Conservation (phyloP, 2,329 filamentous ascomycete species). For the Scedosporium dehoogii region DNA sequence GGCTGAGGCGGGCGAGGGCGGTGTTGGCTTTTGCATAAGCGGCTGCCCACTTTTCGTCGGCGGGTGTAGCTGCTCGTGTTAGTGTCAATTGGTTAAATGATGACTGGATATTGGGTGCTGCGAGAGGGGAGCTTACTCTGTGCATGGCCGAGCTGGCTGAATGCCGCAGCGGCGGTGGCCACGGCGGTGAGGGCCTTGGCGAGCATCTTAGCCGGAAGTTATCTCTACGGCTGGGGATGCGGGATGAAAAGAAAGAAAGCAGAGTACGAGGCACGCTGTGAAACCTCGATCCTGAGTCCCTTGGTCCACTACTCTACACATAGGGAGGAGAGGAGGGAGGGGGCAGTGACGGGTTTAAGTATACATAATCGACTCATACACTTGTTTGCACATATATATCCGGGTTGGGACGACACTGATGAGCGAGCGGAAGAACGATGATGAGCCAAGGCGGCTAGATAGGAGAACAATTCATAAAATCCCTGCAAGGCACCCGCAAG, state of each 20-base stretch:
- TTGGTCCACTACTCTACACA: neutral
- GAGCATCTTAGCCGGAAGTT: neutral
- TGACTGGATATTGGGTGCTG: neutral
- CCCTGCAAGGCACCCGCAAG: neutral
- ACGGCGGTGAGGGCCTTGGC: slow-evolving; percentile 4
- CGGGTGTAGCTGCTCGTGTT: neutral
- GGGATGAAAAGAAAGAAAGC: neutral
- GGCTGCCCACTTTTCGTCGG: slow-evolving; percentile 42
- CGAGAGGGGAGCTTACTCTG: neutral
- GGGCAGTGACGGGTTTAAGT: neutral
- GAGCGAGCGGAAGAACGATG: neutral
- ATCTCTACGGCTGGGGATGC: neutral
- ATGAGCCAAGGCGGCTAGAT: slow-evolving; percentile 1
- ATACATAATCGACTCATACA: neutral
- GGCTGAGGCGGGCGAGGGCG: slow-evolving; percentile 58
- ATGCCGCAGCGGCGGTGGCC: neutral
- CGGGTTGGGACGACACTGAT: neutral
- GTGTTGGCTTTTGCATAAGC: slow-evolving; percentile 61
- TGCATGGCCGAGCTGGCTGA: slow-evolving; percentile 2
- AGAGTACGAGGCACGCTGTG: neutral
- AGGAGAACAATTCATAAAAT: neutral
- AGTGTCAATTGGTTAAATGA: neutral
- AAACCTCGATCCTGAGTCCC: neutral
- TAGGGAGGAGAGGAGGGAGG: neutral
- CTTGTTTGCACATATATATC: neutral